Conservation (phyloP, 192 early-diverging fungal species). For the Coemansia brasiliensis region DNA sequence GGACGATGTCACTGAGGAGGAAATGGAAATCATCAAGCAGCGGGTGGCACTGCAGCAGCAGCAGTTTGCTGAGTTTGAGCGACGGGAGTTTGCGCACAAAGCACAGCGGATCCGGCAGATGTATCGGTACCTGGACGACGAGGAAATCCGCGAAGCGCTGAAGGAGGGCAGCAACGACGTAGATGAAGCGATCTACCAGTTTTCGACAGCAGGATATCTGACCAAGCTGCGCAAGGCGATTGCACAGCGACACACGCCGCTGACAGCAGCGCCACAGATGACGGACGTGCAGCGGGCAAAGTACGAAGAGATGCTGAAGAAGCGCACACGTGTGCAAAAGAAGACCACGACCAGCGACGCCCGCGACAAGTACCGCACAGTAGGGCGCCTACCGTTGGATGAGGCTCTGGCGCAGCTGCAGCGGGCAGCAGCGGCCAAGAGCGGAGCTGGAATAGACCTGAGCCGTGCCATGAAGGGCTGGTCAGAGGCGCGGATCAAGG, state of each 20-base stretch:
- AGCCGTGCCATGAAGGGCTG: slow-evolving; percentile 93
- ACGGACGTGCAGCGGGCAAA: slow-evolving; percentile 81
- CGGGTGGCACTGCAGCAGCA: slow-evolving; percentile 87
- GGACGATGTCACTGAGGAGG: slow-evolving; percentile 86
- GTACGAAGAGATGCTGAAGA: slow-evolving; percentile 84
- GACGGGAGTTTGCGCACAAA: slow-evolving; percentile 77
- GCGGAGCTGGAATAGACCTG: slow-evolving; percentile 71
- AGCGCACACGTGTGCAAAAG: slow-evolving; percentile 74
- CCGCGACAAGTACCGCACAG: slow-evolving; percentile 72
- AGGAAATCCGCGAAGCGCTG: slow-evolving; percentile 85
- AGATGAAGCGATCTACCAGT: slow-evolving; percentile 85
- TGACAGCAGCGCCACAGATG: slow-evolving; percentile 60
- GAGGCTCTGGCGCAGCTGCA: slow-evolving; percentile 87
- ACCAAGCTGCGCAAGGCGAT: slow-evolving; percentile 67
- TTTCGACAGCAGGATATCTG: slow-evolving; percentile 76
- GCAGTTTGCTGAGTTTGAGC: slow-evolving; percentile 87
- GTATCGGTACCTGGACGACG: slow-evolving; percentile 73
- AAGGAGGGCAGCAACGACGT: slow-evolving; percentile 81
- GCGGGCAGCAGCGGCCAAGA: slow-evolving; percentile 48
- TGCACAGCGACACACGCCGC: slow-evolving; percentile 63
- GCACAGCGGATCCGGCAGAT: slow-evolving; percentile 74
- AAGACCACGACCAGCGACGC: slow-evolving; percentile 78
- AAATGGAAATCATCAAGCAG: slow-evolving; percentile 87
- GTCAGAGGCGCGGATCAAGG: slow-evolving; percentile 90
- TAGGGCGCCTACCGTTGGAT: slow-evolving; percentile 77